Conservation (phyloP, 805 yeast species). For the Suhomyces sp. region DNA sequence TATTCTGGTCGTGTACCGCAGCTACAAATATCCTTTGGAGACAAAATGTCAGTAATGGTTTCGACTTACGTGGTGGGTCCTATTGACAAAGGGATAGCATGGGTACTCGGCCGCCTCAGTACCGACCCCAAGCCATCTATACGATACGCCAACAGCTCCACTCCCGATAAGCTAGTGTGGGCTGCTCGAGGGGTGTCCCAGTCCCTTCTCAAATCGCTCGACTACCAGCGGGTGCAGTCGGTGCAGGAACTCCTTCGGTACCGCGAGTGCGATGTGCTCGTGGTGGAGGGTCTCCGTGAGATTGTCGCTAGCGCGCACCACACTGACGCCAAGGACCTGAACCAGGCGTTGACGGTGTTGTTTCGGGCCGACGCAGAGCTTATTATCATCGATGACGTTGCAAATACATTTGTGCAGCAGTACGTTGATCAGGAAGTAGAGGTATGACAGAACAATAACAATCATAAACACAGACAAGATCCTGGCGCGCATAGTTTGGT, state of each 20-base stretch:
- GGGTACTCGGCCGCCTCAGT: background rate
- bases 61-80: background rate
- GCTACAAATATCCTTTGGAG: no score
- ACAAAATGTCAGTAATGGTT: background rate
- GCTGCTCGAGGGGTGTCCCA: background rate
- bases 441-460: no score
- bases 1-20: no score
- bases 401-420: conserved; percentile 6
- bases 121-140: background rate
- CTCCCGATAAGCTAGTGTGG: conserved; percentile 9
- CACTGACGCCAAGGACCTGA: conserved; percentile 5
- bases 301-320: conserved; percentile 2
- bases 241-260: background rate
- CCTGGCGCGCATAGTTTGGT: no score
- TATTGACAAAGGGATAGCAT: background rate
- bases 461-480: no score
- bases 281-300: conserved; percentile 8
- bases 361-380: conserved; percentile 1
- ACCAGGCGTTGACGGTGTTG: conserved; percentile 8
- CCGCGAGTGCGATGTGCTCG: background rate
- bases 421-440: background rate
- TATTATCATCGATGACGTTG: conserved; percentile 3
- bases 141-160: conserved; percentile 6
- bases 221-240: conserved; percentile 8
- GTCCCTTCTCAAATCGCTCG: conserved; percentile 6